Base-by-base conservation (phyloP, 257 asterid species). In the Knoxia roxburghii region DNA sequence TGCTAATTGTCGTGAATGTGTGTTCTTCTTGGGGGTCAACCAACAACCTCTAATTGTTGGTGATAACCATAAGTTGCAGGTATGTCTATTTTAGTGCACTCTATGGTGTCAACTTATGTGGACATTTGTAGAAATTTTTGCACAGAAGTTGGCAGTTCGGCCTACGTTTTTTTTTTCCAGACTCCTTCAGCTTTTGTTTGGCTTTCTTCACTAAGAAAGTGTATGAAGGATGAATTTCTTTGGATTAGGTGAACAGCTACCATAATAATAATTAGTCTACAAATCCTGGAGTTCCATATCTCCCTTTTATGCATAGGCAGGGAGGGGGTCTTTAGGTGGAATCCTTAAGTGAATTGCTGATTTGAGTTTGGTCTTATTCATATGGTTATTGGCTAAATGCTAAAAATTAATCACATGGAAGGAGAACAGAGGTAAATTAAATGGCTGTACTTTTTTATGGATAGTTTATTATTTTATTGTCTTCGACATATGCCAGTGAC, bases 21-120 rank as follows among this genome's bases (percentile, higher is more conserved):
- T 93, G 43, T 90, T 93, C 84, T 93, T 89, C 84, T 80, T 89
- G 79, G 98, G 98, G 52, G 95, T 89, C 72, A 89, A 91, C 76
- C 98, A 91, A 73, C 84, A 77, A 74, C 98, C 96, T 50, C 95
- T 91, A 68, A 76, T 91, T 82, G 93, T 93, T 79, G 98, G 98
- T 45, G 98, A 93, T 81, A 93, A 93, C 81, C 98, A 93, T 77
- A 93, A 93, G 75, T 80, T 93, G 83, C 97, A 89, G 97, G 98
- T 85, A 23, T 23, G 13, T 40, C 37, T 15, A 15, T 39, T 24
- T 40, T 17, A 23, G 35, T 49, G 59, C 20, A 5, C n/a, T 17
- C 27, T 57, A 53, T n/a, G 20, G 24, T 46, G 17, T 35, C 59
- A 18, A 46, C 33, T 51, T 40, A 29, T 46, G 20, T 53, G 11